Conservation (phyloP, 1,139 yeast species). For the Protomyces gravidus region DNA sequence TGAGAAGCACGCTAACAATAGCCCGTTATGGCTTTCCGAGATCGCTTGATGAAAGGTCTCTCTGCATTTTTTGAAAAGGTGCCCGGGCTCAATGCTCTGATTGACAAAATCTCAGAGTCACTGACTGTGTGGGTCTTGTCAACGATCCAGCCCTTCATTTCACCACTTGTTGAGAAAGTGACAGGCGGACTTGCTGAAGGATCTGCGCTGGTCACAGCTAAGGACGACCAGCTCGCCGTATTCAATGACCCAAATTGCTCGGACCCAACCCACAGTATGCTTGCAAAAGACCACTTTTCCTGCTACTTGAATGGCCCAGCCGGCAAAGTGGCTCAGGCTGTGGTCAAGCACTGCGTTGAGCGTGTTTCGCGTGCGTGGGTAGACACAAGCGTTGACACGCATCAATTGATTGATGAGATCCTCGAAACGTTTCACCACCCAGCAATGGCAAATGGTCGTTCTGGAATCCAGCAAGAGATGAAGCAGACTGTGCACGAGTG, state of each 20-base stretch:
- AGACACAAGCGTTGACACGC: conserved; percentile 32
- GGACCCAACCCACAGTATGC: conserved; percentile 37
- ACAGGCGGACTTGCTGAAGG: conserved; percentile 35
- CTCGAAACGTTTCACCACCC: conserved; percentile 37
- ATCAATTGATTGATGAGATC: conserved; percentile 32
- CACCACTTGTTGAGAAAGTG: conserved; percentile 35
- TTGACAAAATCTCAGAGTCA: conserved; percentile 36
- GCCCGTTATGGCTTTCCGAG: not conserved
- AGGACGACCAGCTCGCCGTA: conserved; percentile 37
- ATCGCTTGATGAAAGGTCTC: not conserved
- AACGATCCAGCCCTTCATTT: conserved; percentile 36
- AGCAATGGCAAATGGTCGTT: conserved; percentile 32
- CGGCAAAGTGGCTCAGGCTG: conserved; percentile 50
- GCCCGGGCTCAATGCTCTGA: conserved; percentile 34
- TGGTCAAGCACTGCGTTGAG: conserved; percentile 52
- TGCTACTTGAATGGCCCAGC: conserved; percentile 42
- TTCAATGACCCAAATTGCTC: conserved; percentile 35
- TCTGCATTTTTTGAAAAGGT: conserved; percentile 33
- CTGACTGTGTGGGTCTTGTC: conserved; percentile 36
- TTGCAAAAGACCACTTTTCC: conserved; percentile 38
- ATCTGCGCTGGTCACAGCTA: conserved; percentile 35
- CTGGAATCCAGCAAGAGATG: conserved; percentile 35
- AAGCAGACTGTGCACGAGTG: conserved; percentile 33
- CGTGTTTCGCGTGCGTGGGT: conserved; percentile 43
- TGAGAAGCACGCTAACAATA: conserved; percentile 22